Conservation (phyloP, 441 rosid genomes). For the Francoa sonchifolia region DNA sequence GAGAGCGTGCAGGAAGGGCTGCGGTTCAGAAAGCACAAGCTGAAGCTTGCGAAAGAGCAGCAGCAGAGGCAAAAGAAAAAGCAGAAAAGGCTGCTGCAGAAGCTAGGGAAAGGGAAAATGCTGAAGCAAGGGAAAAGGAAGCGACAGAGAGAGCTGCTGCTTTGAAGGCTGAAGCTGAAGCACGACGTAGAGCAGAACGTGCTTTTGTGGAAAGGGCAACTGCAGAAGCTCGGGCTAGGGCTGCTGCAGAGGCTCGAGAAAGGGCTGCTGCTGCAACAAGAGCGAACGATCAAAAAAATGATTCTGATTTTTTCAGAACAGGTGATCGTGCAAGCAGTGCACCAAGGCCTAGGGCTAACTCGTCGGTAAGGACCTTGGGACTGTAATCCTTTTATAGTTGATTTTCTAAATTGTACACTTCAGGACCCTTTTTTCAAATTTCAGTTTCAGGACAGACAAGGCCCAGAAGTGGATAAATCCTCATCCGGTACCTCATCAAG, state of each 20-base stretch:
- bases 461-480: constrained; percentile 43
- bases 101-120: constrained; percentile 37
- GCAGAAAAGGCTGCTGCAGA: constrained; percentile 84
- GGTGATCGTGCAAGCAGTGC: constrained; percentile 69
- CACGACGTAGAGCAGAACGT: constrained; percentile 39
- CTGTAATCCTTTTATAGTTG: constrained; percentile 1
- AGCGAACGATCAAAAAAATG: constrained; percentile 52
- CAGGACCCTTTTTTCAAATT: constrained; percentile 72
- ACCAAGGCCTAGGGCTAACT: constrained; percentile 64
- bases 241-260: constrained; percentile 40
- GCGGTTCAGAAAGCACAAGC: constrained; percentile 91
- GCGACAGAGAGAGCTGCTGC: constrained; percentile 36
- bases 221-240: constrained; percentile 42
- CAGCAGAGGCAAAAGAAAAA: constrained; percentile 51
- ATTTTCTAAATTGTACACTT: constrained; percentile 16
- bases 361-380: constrained; percentile 35
- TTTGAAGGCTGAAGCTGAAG: constrained; percentile 40
- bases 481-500: constrained; percentile 47
- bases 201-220: constrained; percentile 31
- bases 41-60: constrained; percentile 86
- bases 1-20: constrained; percentile 78
- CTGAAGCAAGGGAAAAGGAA: constrained; percentile 31
- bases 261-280: constrained; percentile 72
- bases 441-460: constrained; percentile 42
- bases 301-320: constrained; percentile 62